Evolutionary conservation across 208 protist genomes (phyloP).

Genomic region (Acanthamoeba lenticulata): DNA sequence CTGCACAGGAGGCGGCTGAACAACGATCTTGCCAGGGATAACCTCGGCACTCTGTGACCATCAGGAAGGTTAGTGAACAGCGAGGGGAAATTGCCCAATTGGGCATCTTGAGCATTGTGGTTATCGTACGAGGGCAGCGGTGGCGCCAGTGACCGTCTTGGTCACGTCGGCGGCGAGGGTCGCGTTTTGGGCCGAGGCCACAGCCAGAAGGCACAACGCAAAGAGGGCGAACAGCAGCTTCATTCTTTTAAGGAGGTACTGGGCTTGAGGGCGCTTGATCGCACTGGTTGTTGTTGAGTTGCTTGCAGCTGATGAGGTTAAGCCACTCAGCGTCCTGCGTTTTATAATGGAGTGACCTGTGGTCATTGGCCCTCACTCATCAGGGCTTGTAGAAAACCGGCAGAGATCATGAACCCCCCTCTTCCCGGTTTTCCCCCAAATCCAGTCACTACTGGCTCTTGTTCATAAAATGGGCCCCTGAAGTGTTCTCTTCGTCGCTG

Average conservation of each 20-base stretch:
- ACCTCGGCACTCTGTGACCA: neutral
- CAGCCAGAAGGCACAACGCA: neutral
- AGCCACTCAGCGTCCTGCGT: neutral
- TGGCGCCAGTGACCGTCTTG: neutral
- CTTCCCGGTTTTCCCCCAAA: constrained; percentile 19
- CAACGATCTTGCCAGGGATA: constrained; percentile 18
- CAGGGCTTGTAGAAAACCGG: neutral
- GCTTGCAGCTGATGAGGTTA: neutral
- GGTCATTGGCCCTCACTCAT: neutral
- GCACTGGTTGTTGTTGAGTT: neutral
- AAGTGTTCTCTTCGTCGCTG: neutral
- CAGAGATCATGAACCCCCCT: neutral
- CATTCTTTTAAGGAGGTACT: neutral
- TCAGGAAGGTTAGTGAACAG: neutral
- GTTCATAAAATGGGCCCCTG: neutral
- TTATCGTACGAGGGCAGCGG: neutral
- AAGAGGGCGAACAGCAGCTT: neutral
- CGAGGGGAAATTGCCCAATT: no score
- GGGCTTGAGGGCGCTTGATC: neutral
- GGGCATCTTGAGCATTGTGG: neutral
- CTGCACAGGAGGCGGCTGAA: constrained; percentile 9
- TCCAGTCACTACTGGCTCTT: neutral
- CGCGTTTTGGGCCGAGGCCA: neutral
- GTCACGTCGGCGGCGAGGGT: neutral
- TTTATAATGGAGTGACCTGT: neutral